Evolutionary conservation across 371 early-diverging fungal species (phyloP).

Genomic region (Circinella umbellata): DNA sequence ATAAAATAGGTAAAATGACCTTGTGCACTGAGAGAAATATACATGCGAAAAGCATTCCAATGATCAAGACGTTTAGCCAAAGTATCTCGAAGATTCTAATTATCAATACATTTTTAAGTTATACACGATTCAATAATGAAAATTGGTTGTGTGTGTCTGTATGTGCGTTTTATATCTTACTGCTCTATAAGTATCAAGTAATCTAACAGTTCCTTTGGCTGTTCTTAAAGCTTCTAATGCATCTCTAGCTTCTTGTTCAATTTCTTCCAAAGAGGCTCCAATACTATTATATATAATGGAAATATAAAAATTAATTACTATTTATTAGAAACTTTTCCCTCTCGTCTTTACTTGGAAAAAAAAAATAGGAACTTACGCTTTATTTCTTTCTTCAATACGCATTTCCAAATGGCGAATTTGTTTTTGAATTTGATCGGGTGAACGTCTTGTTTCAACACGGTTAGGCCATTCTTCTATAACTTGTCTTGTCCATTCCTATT

Average conservation of each 20-base stretch:
- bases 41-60: slow-evolving; percentile 73
- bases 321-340: too few species aligned
- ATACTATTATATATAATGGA: background rate
- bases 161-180: too few species aligned
- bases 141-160: too few species aligned
- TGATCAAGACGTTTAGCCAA: slow-evolving; percentile 62
- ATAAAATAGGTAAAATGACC: slow-evolving; percentile 77
- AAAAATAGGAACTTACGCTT: too few species aligned
- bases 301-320: background rate
- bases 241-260: slow-evolving; percentile 53
- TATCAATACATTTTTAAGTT: background rate
- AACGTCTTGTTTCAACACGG: slow-evolving; percentile 61
- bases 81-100: slow-evolving; percentile 56
- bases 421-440: slow-evolving; percentile 59
- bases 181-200: slow-evolving; percentile 50
- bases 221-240: slow-evolving; percentile 56
- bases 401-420: slow-evolving; percentile 60
- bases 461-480: slow-evolving; percentile 65
- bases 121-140: background rate
- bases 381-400: slow-evolving; percentile 58
- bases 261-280: slow-evolving; percentile 33
- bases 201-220: slow-evolving; percentile 59
- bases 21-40: slow-evolving; percentile 77
- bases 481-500: slow-evolving; percentile 48
- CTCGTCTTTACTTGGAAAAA: too few species aligned